These are phyloP conservation scores for Filobasidium wieringae DNA, from an alignment of 768 basidiomycete genomes.

Conservation along the genomic window DNA sequence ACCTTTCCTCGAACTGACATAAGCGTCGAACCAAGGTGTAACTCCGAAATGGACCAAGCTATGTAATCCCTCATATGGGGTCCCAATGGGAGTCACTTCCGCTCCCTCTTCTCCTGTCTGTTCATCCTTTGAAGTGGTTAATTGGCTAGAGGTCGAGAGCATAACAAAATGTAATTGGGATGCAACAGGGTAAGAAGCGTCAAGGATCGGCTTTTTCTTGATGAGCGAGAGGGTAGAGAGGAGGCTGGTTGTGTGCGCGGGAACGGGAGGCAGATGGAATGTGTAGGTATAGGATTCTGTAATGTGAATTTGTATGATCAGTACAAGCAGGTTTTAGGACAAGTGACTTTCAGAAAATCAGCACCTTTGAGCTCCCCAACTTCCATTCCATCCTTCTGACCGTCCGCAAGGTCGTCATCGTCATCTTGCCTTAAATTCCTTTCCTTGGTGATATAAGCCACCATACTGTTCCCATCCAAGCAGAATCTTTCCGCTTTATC, in stretches of 20 bases:
- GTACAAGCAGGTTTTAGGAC: background rate
- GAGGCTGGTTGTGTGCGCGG: constrained; percentile 62
- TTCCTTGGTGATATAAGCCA: constrained; percentile 34
- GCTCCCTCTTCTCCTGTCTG: constrained; percentile 26
- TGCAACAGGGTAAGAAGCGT: constrained; percentile 65
- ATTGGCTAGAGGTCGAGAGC: constrained; percentile 45
- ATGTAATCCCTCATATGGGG: constrained; percentile 86
- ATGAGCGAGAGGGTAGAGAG: constrained; percentile 84
- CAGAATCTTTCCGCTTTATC: constrained; percentile 33
- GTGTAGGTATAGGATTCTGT: constrained; percentile 20
- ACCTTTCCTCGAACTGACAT: constrained; percentile 65
- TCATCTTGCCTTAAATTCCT: background rate
- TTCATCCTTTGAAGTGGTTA: background rate
- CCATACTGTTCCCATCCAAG: constrained; percentile 29
- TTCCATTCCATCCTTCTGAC: constrained; percentile 26
- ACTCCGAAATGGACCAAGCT: constrained; percentile 90
- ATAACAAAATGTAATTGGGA: constrained; percentile 84
- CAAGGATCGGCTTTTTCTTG: constrained; percentile 74
- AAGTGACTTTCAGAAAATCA: background rate
- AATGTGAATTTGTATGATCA: background rate
- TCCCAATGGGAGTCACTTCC: constrained; percentile 39
- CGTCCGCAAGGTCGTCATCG: constrained; percentile 11
- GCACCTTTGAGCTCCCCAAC: background rate
- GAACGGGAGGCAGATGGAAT: constrained; percentile 47
- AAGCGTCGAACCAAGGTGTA: constrained; percentile 97